phyloP scores from a whole-genome alignment of 169 alveolate species.

The Plasmodium gaboni region DNA sequence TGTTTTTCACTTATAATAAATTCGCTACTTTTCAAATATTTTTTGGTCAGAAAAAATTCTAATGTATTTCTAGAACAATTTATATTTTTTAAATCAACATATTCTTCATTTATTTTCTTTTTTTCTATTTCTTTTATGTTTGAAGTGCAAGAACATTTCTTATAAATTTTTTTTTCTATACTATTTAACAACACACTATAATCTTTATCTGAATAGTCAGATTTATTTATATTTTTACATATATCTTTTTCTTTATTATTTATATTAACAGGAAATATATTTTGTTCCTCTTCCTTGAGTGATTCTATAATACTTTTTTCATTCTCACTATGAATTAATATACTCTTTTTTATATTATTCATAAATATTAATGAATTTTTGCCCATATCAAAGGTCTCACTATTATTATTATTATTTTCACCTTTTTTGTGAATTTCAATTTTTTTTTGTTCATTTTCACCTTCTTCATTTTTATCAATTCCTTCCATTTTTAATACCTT shows the following conservation, averaged over 20 bases:
- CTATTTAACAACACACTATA: neutral
- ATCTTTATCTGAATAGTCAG: neutral
- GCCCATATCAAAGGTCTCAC: neutral
- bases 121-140: neutral
- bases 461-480: too few species aligned
- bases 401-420: neutral
- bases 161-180: neutral
- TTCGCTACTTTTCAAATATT: constrained; percentile 12
- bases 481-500: too few species aligned
- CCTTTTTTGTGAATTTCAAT: neutral
- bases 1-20: too few species aligned
- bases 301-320: neutral
- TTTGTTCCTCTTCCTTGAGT: neutral
- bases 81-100: constrained; percentile 40
- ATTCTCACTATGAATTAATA: neutral
- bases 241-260: neutral
- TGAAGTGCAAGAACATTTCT: neutral
- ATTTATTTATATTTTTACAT: constrained; percentile 1
- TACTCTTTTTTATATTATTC: too few species aligned
- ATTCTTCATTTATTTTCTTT: constrained; percentile 8
- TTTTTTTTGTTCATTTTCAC: neutral
- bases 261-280: neutral
- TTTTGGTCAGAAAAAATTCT: constrained; percentile 34
- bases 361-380: neutral
- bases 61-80: constrained; percentile 40